Conservation (phyloP, 2,329 filamentous ascomycete species). For the Dothistroma septosporum region DNA sequence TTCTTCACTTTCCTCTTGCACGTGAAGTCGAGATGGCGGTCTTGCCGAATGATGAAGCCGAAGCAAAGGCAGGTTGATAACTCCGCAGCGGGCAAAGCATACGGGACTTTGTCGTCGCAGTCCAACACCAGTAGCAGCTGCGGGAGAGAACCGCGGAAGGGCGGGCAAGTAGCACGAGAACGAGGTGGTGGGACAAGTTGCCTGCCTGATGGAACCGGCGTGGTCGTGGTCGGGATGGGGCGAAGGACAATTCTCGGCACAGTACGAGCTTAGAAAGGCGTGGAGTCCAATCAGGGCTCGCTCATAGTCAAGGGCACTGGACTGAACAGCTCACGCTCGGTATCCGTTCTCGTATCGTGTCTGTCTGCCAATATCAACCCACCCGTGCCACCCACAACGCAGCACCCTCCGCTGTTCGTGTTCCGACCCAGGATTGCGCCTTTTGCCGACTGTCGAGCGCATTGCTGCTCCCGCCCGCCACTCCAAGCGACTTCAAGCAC, state of each 20-base stretch:
- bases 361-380: neutral
- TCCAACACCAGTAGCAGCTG: neutral
- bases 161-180: neutral
- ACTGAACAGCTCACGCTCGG: neutral
- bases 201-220: neutral
- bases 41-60: neutral
- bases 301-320: neutral
- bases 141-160: neutral
- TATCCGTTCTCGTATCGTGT: neutral
- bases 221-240: no score
- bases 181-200: neutral
- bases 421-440: no score
- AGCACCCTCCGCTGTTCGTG: neutral
- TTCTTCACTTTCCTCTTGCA: neutral
- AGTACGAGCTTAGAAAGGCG: neutral
- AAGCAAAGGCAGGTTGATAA: neutral
- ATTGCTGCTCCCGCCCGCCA: neutral
- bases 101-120: neutral
- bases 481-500: neutral
- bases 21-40: neutral
- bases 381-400: neutral
- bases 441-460: neutral
- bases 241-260: neutral
- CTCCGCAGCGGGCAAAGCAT: neutral
- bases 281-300: neutral